A percentile compares a stretch with the other conserved stretches of the same genome.
Conservation (phyloP, 208 protist species). For the Lotmaria passim region DNA sequence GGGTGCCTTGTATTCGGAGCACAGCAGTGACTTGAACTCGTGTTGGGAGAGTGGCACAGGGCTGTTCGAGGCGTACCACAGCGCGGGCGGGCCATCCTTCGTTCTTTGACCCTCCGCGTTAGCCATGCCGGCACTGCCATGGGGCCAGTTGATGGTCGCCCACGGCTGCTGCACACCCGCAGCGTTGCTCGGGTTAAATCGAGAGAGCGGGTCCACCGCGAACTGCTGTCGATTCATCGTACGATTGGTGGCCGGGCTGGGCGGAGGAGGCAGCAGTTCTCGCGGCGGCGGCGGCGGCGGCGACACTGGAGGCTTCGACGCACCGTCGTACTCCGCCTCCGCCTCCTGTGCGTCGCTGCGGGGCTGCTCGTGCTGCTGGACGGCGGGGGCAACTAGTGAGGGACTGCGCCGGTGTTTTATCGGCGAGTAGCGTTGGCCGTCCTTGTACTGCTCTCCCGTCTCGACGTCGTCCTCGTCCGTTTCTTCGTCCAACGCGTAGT, state of each 20-base stretch:
- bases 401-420: neutral
- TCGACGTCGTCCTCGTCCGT: neutral
- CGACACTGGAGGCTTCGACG: neutral
- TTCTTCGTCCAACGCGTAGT: neutral
- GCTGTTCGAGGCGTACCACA: conserved; percentile 35
- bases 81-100: conserved; percentile 22
- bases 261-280: conserved; percentile 26
- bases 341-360: conserved; percentile 1
- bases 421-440: neutral
- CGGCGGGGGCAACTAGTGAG: neutral
- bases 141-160: conserved; percentile 25
- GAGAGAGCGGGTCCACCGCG: conserved; percentile 17
- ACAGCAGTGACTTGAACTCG: conserved; percentile 78
- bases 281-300: conserved; percentile 7
- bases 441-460: neutral
- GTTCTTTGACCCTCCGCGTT: neutral
- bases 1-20: conserved; percentile 51
- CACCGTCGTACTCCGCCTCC: too few species aligned
- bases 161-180: conserved; percentile 26
- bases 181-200: conserved; percentile 4
- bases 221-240: conserved; percentile 14
- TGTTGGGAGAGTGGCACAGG: conserved; percentile 26
- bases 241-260: conserved; percentile 19
- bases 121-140: neutral
- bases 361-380: neutral